Conservation (phyloP, 805 yeast genomes). For the Sungouiozyma intestinalis region DNA sequence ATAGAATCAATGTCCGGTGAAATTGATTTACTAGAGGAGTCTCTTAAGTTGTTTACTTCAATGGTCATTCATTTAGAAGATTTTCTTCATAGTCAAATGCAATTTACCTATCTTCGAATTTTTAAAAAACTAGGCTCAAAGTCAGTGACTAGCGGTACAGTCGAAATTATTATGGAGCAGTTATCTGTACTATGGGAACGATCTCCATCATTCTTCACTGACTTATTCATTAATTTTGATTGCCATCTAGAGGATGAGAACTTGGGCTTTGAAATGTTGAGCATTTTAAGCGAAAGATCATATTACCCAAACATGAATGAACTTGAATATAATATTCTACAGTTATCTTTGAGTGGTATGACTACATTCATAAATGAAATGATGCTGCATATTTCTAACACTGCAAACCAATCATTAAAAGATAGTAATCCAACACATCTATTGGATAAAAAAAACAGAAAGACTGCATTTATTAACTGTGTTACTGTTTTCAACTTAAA, state of each 20-base stretch:
- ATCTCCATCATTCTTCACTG: conserved; percentile 65
- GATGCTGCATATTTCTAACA: conserved; percentile 33
- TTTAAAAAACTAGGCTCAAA: conserved; percentile 32
- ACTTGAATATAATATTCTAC: conserved; percentile 79
- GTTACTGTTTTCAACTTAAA: conserved; percentile 66
- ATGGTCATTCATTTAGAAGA: conserved; percentile 56
- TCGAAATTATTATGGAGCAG: conserved; percentile 78
- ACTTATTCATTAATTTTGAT: conserved; percentile 73
- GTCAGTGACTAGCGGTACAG: conserved; percentile 27
- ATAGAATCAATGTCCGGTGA: conserved; percentile 57
- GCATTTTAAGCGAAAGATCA: conserved; percentile 63
- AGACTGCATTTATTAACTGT: conserved; percentile 68
- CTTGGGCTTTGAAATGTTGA: conserved; percentile 54
- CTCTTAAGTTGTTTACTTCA: conserved; percentile 66
- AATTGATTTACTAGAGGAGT: conserved; percentile 57
- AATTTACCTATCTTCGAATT: conserved; percentile 55
- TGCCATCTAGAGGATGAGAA: conserved; percentile 85
- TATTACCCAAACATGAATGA: conserved; percentile 68
- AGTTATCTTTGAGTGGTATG: conserved; percentile 83
- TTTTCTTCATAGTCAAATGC: conserved; percentile 69
- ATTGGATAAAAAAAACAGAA: conserved; percentile 34
- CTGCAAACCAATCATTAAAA: conserved; percentile 16
- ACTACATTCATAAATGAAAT: conserved; percentile 57
- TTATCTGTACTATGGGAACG: conserved; percentile 74
- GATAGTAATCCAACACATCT: conserved; percentile 14